phyloP scores from a whole-genome alignment of 495 filamentous ascomycete species.

The Lasiosphaeria ovina region DNA sequence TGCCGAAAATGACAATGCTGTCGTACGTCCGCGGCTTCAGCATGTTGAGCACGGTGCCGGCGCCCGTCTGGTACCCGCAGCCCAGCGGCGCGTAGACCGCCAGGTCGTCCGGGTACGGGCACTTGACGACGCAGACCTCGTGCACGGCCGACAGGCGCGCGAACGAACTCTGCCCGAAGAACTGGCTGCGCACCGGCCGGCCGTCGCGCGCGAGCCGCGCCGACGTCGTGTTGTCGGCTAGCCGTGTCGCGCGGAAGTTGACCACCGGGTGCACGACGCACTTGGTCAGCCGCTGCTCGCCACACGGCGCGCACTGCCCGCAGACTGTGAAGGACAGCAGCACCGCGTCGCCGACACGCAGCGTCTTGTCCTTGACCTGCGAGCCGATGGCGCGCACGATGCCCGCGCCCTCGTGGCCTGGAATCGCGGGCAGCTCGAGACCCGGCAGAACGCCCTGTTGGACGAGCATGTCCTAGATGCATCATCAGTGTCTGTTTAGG shows the following conservation, averaged over 20 bases:
- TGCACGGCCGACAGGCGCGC: constrained; percentile 34
- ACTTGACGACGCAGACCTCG: constrained; percentile 31
- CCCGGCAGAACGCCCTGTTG: constrained; percentile 33
- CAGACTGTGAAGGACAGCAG: constrained; percentile 38
- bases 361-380: constrained; percentile 31
- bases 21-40: constrained; percentile 24
- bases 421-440: constrained; percentile 38
- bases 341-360: constrained; percentile 47
- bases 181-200: constrained; percentile 34
- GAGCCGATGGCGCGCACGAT: constrained; percentile 46
- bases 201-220: constrained; percentile 23
- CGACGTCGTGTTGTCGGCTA: constrained; percentile 4
- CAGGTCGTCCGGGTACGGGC: constrained; percentile 26
- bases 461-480: constrained; percentile 37
- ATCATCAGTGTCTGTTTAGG: too few species aligned
- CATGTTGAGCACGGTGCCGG: constrained; percentile 42
- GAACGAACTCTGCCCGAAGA: constrained; percentile 47
- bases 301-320: constrained; percentile 33
- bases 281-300: constrained; percentile 23
- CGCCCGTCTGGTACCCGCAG: constrained; percentile 44
- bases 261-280: constrained; percentile 27
- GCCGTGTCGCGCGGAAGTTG: constrained; percentile 36
- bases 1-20: constrained; percentile 38
- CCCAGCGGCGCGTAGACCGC: constrained; percentile 40
- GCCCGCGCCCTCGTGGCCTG: constrained; percentile 57